A percentile compares a stretch with the other conserved stretches of the same genome.
phyloP scores from a whole-genome alignment of 2,329 filamentous ascomycete genomes.

The Plenodomus biglobosus region DNA sequence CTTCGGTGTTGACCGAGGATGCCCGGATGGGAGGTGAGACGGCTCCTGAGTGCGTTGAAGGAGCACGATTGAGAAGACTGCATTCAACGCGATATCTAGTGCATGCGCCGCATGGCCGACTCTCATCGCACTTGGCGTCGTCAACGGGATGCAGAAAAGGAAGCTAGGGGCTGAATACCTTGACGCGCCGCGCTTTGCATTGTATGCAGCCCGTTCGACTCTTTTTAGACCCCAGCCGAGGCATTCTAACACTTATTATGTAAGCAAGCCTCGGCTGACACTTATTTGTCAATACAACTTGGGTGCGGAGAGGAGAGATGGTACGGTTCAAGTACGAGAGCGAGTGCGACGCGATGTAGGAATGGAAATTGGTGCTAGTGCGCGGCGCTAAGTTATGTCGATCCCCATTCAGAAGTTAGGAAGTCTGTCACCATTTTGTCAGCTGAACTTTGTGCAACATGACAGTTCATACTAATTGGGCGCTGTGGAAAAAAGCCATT shows the following conservation, averaged over 20 bases:
- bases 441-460: too few relatives aligned
- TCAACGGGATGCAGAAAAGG: constrained; percentile 2
- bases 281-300: background rate
- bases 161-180: constrained; percentile 13
- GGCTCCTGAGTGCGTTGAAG: background rate
- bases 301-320: background rate
- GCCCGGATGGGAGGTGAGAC: constrained; percentile 1
- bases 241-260: constrained; percentile 2
- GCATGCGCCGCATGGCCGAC: constrained; percentile 31
- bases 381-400: too few relatives aligned
- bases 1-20: constrained; percentile 1
- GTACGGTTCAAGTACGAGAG: background rate
- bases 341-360: constrained; percentile 1
- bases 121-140: constrained; percentile 33
- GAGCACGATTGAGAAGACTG: constrained; percentile 22
- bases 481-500: too few relatives aligned
- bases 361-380: too few relatives aligned
- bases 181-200: constrained; percentile 33
- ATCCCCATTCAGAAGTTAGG: too few relatives aligned
- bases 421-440: too few relatives aligned
- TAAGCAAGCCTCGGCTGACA: background rate
- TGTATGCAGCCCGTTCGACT: constrained; percentile 27
- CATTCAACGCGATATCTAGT: constrained; percentile 32
- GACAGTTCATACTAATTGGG: too few relatives aligned
- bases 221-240: constrained; percentile 9